These are phyloP conservation scores for Cystobasidium ongulense DNA, from an alignment of 768 basidiomycete species.

Conservation along the genomic window DNA sequence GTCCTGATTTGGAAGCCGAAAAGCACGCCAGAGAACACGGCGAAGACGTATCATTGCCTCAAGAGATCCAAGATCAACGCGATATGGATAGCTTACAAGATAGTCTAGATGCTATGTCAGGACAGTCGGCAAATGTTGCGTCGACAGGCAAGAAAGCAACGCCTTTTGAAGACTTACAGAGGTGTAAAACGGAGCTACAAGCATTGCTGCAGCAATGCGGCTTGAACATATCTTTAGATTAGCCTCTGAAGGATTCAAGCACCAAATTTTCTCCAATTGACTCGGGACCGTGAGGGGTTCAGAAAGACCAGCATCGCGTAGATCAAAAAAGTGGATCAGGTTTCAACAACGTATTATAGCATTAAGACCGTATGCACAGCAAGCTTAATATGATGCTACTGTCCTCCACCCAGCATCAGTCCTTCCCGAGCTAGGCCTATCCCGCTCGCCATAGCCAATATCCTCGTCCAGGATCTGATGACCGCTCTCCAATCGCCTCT, in stretches of 20 bases:
- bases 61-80: slow-evolving; percentile 14
- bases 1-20: slow-evolving; percentile 68
- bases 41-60: slow-evolving; percentile 20
- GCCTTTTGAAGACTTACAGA: background rate
- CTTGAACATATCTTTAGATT: background rate
- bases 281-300: too few relatives aligned
- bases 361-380: background rate
- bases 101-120: background rate
- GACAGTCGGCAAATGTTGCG: background rate
- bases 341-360: background rate
- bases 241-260: background rate
- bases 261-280: too few relatives aligned
- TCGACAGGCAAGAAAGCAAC: background rate
- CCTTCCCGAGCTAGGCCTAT: slow-evolving; percentile 6
- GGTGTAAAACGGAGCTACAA: background rate
- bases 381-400: background rate
- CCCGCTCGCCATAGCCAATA: slow-evolving; percentile 25
- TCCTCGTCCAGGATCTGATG: slow-evolving; percentile 27
- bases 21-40: slow-evolving; percentile 55
- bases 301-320: too few relatives aligned
- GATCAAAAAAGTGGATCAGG: background rate
- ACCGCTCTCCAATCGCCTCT: slow-evolving; percentile 31
- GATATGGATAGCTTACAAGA: slow-evolving; percentile 25
- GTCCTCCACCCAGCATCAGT: background rate
- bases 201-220: background rate